Conservation (phyloP, 768 basidiomycete genomes). For the Pleurotus giganteus region DNA sequence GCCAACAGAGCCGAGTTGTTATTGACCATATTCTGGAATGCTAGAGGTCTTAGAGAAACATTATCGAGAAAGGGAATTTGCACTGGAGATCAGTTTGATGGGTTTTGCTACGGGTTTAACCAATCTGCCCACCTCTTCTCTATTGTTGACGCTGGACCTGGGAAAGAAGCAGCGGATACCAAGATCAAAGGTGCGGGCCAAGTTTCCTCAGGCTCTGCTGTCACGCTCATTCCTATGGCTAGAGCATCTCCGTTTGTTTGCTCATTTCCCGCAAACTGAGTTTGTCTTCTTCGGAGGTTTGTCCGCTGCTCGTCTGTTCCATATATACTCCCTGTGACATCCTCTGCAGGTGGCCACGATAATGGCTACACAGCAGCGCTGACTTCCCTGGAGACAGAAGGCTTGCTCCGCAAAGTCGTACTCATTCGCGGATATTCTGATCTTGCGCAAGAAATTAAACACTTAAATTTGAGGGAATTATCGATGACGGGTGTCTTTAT, state of each 20-base stretch:
- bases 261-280: constrained; percentile 40
- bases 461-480: constrained; percentile 34
- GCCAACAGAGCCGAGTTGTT: constrained; percentile 27
- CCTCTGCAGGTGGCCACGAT: constrained; percentile 42
- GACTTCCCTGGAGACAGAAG: constrained; percentile 39
- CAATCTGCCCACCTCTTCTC: constrained; percentile 45
- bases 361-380: constrained; percentile 46
- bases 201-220: constrained; percentile 9
- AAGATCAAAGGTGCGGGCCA: constrained; percentile 48
- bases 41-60: constrained; percentile 37
- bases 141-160: constrained; percentile 49
- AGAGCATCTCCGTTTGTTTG: constrained; percentile 42
- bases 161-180: constrained; percentile 52
- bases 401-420: constrained; percentile 40
- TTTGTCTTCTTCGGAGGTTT: constrained; percentile 49
- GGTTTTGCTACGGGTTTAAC: constrained; percentile 48
- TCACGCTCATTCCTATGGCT: constrained; percentile 13
- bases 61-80: constrained; percentile 27
- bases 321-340: neutral
- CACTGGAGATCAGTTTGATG: constrained; percentile 38
- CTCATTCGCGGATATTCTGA: constrained; percentile 45
- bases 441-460: constrained; percentile 36
- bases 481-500: constrained; percentile 41
- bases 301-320: constrained; percentile 13
- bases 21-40: constrained; percentile 43